Base-by-base conservation (phyloP, 352 stramenopile species). In the Phytophthora pinifolia region DNA sequence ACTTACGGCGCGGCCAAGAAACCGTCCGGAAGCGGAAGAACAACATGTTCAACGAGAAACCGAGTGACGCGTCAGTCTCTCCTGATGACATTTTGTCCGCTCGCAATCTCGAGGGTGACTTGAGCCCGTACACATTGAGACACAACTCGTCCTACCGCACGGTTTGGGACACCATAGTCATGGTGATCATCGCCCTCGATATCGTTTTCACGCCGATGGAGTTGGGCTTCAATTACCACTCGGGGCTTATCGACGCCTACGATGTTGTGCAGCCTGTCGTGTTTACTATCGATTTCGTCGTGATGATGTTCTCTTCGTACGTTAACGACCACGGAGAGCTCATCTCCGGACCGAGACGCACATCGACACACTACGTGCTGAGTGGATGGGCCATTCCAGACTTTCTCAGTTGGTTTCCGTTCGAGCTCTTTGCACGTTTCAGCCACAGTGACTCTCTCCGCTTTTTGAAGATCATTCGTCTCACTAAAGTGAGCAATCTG, bases 341-440 rank as follows among this genome's bases (percentile, higher is more conserved):
- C 36, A 49, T 90, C 15, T 86, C 75, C 0, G 79, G 75, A 0
- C 77, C 77, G 1, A 49, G 10, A 8, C 62, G 69, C 30, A 90
- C 79, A 7, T 50, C 62, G 5, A 63, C 13, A 1, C 53, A 87
- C 48, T 90, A 90, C 52, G 15, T 88, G 4, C 36, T 76, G 17
- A 87, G 77, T 32, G 33, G 67, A 12, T 86, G 77, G 76, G 77
- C 65, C 1, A 31, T 88, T 0, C 68, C 74, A 0, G 79, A 90
- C 32, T 77, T 90, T 22, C 56, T 90, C 7, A 76, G 71, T 31
- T 90, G 72, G 74, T 86, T 90, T 37, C 79, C 75, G 1, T 81
- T 90, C 33, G 75, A 84, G 20, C 58, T 58, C 15, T 30, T 86
- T 8, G 59, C 62, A 0, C 27, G 53, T 2, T 58, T 62, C 0